Conservation (phyloP, 345 rosid genomes). For the Diplotaxis tenuifolia region DNA sequence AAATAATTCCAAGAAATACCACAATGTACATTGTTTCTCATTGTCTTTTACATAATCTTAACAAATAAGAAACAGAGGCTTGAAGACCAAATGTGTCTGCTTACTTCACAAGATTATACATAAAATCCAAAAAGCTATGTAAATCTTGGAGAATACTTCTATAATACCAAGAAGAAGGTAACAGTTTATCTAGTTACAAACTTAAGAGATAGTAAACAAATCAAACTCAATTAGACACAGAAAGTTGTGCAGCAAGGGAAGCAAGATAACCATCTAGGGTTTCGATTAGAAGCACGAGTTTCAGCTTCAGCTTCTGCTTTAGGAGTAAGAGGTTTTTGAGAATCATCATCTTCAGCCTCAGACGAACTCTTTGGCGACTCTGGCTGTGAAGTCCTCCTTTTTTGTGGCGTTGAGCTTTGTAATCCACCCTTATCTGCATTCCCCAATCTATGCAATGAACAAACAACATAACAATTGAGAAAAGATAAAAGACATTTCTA, state of each 20-base stretch:
- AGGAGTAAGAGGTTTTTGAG: not conserved
- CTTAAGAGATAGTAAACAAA: no score
- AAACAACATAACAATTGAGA: not conserved
- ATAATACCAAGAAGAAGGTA: not conserved
- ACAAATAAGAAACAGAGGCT: not conserved
- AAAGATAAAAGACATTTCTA: not conserved
- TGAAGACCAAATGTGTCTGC: not conserved
- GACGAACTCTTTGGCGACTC: not conserved
- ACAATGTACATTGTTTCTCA: not conserved
- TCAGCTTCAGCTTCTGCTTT: not conserved
- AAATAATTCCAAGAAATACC: no score
- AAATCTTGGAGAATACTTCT: not conserved
- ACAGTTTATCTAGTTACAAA: not conserved
- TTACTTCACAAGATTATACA: not conserved
- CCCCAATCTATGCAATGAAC: not conserved
- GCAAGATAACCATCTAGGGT: not conserved
- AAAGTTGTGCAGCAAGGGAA: not conserved
- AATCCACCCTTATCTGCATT: not conserved
- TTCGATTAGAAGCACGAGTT: not conserved
- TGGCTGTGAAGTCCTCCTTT: not conserved
- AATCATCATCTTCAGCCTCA: not conserved
- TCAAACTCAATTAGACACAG: no score
- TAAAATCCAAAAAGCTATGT: not conserved
- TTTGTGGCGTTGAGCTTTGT: not conserved
- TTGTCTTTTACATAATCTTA: not conserved